Evolutionary conservation across 345 rosid species (phyloP).

Genomic region (Trapa bicornis): DNA sequence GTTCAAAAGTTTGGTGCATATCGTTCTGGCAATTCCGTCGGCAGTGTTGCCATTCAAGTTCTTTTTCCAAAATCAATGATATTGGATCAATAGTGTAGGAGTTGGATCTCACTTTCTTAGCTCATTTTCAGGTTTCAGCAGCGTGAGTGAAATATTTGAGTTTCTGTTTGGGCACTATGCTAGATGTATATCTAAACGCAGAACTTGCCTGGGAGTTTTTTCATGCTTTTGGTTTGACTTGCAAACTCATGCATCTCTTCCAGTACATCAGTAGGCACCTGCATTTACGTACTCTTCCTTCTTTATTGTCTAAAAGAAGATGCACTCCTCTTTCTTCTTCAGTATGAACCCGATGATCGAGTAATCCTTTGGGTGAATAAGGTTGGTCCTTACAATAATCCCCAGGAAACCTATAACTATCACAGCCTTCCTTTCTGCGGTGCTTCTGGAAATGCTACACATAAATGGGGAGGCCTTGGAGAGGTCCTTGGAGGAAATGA

Average conservation of each 20-base stretch:
- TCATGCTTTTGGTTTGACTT: background rate
- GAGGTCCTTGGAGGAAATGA: slow-evolving; percentile 99
- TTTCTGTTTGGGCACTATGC: background rate
- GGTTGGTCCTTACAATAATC: slow-evolving; percentile 98
- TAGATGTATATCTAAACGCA: background rate
- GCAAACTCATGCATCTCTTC: background rate
- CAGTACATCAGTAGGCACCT: background rate
- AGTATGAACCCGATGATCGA: slow-evolving; percentile 73
- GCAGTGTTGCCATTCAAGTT: background rate
- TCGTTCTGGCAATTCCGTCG: background rate
- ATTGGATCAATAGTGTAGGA: background rate
- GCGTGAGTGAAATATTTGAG: background rate
- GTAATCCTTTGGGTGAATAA: slow-evolving; percentile 98
- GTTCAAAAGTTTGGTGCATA: background rate
- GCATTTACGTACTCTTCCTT: background rate
- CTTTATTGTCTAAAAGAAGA: background rate
- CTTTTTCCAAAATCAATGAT: background rate
- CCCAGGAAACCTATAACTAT: slow-evolving; percentile 98
- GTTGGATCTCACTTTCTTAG: background rate
- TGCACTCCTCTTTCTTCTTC: slow-evolving; percentile 12
- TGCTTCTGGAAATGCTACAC: slow-evolving; percentile 44
- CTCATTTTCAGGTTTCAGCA: background rate
- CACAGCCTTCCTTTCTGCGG: slow-evolving; percentile 96
- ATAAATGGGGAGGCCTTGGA: slow-evolving; percentile 99
- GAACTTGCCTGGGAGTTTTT: background rate